Conservation (phyloP, 169 alveolate species). For the Neospora caninum region DNA sequence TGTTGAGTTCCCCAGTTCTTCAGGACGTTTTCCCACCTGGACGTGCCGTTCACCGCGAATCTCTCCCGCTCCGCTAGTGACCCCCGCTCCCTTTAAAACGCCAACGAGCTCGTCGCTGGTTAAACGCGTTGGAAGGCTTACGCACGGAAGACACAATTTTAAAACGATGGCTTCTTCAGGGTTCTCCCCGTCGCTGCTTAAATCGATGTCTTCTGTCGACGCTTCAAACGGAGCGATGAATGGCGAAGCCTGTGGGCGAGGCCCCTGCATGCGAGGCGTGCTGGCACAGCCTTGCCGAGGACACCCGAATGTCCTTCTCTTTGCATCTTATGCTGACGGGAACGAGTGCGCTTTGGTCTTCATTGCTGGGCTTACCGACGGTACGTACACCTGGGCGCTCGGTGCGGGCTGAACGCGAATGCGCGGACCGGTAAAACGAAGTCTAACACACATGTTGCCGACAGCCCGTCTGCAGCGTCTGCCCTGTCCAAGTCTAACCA, state of each 20-base stretch:
- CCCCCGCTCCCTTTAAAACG: no score
- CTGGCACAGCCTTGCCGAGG: conserved; percentile 15
- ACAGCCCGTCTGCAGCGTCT: no score
- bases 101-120: no score
- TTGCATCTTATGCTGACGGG: neutral
- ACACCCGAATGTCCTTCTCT: neutral
- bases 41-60: no score
- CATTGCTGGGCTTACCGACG: neutral
- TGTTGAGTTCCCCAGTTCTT: no score
- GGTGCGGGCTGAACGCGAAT: neutral
- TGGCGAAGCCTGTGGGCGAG: neutral
- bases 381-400: neutral
- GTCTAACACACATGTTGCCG: no score
- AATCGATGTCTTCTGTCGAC: neutral
- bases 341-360: neutral
- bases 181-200: neutral
- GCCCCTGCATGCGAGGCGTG: conserved; percentile 26
- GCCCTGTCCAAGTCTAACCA: no score
- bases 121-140: no score
- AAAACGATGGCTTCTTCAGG: neutral
- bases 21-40: no score
- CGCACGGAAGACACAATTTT: no score
- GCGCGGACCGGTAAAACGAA: neutral
- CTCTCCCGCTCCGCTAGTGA: no score
- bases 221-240: neutral